Base-by-base conservation (phyloP, 1,139 yeast species). In the Candida sanyaensis region DNA sequence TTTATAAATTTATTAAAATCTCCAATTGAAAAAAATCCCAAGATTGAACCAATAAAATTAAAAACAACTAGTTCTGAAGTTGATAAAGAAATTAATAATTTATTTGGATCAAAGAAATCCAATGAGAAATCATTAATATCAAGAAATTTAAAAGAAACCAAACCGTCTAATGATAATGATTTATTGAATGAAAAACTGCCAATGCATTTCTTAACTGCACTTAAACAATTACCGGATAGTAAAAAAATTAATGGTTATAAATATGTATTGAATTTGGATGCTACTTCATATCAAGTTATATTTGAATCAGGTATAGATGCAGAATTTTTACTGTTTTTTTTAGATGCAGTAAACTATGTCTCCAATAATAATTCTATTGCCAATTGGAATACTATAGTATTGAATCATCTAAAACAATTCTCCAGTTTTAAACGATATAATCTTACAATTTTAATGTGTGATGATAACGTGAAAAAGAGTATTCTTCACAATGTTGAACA, bases 251-350 rank as follows among this genome's bases (percentile, higher is more conserved):
- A 65, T 7, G 77, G 79, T 0, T 78, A 78, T 51, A 48, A 58
- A 17, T 79, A 72, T 52, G 69, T 82, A 7, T 59, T 81, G 11
- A 48, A 55, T 1, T 49, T 81, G 1, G 56, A 68, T 2, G 53
- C 70, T 0, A 47, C 52, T 0, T 64, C 66, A 1, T 66, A 75
- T 37, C 42, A 56, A 1, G 59, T 61, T 1, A 58, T 81, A 2
- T 82, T 80, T 51, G 56, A 63, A 1, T 52, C 61, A 1, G 89
- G 89, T 1, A 64, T 86, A 1, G 92, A 86, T 49, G 63, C 80
- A 0, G 82, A 79, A 13, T 75, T 81, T 48, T 63, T 86, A 12
- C 76, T 75, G 27, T 80, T 83, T 53, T 72, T 74, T 44, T 51
- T 84, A 10, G 81, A 80, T 43, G 78, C 86, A 0, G 69, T 75